Evolutionary conservation across 495 filamentous ascomycete species (phyloP).

Genomic region (Tuber indicum): DNA sequence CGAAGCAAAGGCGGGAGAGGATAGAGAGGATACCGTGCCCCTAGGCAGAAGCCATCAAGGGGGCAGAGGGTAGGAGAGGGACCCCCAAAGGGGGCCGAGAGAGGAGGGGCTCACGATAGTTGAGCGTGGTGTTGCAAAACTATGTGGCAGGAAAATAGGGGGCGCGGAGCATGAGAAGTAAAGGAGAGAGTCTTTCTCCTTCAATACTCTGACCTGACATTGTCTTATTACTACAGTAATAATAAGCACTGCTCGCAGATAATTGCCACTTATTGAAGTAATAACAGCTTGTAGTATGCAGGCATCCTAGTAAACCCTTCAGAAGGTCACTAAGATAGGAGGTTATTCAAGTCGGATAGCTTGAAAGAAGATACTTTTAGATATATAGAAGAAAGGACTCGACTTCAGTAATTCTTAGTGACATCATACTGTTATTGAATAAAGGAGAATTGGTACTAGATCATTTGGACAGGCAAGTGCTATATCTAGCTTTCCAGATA

Average conservation of each 20-base stretch:
- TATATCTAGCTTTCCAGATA: background rate
- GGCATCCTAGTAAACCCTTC: background rate
- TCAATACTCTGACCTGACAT: background rate
- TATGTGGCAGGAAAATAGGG: no score
- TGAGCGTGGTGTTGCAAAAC: no score
- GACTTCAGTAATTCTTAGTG: slow-evolving; percentile 1
- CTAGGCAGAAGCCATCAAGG: no score
- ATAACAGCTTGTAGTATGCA: slow-evolving; percentile 6
- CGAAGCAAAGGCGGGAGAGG: no score
- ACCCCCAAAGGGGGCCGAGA: no score
- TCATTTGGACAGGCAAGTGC: slow-evolving; percentile 18
- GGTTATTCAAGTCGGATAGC: background rate
- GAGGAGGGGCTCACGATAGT: no score
- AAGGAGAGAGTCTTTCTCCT: background rate
- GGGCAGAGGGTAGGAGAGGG: no score
- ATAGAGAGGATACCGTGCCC: no score
- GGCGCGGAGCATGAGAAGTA: no score
- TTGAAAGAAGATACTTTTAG: background rate
- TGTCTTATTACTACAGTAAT: slow-evolving; percentile 5
- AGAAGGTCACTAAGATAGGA: background rate
- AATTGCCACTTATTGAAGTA: slow-evolving; percentile 11
- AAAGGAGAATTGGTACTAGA: slow-evolving; percentile 14
- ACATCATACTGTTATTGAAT: slow-evolving; percentile 2
- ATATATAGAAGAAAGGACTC: background rate
- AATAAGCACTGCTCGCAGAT: background rate